Percentiles rank a stretch among this genome's conserved stretches.
phyloP scores from a whole-genome alignment of 1,139 yeast species.

The Candida buenavistaensis region DNA sequence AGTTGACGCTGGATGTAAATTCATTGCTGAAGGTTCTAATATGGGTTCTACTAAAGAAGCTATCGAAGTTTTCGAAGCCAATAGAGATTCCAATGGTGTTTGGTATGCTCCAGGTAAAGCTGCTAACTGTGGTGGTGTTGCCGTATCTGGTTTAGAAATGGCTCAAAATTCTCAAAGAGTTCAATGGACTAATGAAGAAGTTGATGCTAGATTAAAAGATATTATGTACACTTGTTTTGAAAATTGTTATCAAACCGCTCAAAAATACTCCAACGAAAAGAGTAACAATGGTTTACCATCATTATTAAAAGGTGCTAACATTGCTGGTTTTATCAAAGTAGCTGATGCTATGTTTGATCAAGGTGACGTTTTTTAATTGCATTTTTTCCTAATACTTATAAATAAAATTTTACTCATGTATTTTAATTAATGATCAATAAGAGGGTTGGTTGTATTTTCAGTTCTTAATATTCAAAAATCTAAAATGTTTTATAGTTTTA shows the following conservation, averaged over 20 bases:
- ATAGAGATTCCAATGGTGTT: slow-evolving; percentile 66
- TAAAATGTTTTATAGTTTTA: neutral
- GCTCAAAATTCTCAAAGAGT: slow-evolving; percentile 98
- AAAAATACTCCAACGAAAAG: slow-evolving; percentile 73
- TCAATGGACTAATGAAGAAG: slow-evolving; percentile 85
- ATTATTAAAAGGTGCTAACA: slow-evolving; percentile 96
- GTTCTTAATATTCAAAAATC: neutral
- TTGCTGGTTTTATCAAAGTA: slow-evolving; percentile 97
- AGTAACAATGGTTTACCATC: slow-evolving; percentile 69
- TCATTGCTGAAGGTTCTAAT: slow-evolving; percentile 97
- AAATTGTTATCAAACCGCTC: slow-evolving; percentile 87
- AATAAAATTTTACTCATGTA: neutral
- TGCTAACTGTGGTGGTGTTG: slow-evolving; percentile 99
- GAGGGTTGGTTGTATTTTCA: neutral
- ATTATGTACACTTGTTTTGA: slow-evolving; percentile 94
- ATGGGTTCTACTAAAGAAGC: slow-evolving; percentile 99
- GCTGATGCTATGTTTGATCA: slow-evolving; percentile 98
- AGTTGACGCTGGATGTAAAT: slow-evolving; percentile 88
- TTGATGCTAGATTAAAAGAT: slow-evolving; percentile 80
- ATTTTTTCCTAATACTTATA: neutral
- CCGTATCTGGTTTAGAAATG: slow-evolving; percentile 98
- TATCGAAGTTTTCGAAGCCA: slow-evolving; percentile 87
- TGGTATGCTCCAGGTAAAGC: slow-evolving; percentile 99
- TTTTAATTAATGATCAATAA: neutral
- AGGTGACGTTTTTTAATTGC: slow-evolving; percentile 72